A percentile compares a stretch with the other conserved stretches of the same genome.
Evolutionary conservation across 2,329 filamentous ascomycete species (phyloP).

Genomic region (Orbilia javanica): DNA sequence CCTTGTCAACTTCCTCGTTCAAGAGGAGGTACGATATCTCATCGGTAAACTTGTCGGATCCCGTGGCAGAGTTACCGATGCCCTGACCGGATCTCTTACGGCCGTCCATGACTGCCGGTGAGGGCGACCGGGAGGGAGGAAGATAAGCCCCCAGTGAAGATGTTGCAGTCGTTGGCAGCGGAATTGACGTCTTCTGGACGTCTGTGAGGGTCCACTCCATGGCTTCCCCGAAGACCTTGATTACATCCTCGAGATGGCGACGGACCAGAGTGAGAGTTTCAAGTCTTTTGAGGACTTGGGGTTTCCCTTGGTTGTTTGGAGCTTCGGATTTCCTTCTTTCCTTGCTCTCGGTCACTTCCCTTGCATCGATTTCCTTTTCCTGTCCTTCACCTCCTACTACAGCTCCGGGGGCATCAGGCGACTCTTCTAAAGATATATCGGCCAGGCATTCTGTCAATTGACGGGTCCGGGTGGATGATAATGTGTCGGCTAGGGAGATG

Average conservation of each 20-base stretch:
- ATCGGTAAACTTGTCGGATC: slow-evolving; percentile 60
- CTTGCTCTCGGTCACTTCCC: not conserved
- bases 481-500: slow-evolving; percentile 59
- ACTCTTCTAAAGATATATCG: slow-evolving; percentile 42
- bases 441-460: slow-evolving; percentile 48
- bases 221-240: slow-evolving; percentile 91
- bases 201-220: slow-evolving; percentile 81
- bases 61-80: slow-evolving; percentile 13
- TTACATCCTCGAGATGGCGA: slow-evolving; percentile 85
- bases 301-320: slow-evolving; percentile 35
- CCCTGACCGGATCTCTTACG: slow-evolving; percentile 55
- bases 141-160: slow-evolving; percentile 55
- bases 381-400: not conserved
- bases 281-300: slow-evolving; percentile 71
- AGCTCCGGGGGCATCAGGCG: not conserved
- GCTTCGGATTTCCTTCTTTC: slow-evolving; percentile 12
- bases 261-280: slow-evolving; percentile 86
- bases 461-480: slow-evolving; percentile 43
- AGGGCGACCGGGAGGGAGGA: slow-evolving; percentile 48
- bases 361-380: too few relatives aligned
- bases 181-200: slow-evolving; percentile 48
- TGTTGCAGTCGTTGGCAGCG: slow-evolving; percentile 34
- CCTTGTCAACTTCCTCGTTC: slow-evolving; percentile 78
- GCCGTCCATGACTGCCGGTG: slow-evolving; percentile 59
- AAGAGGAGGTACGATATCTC: slow-evolving; percentile 61